Evolutionary conservation across 2,329 filamentous ascomycete species (phyloP).

Genomic region (Dothiorella sarmentorum): DNA sequence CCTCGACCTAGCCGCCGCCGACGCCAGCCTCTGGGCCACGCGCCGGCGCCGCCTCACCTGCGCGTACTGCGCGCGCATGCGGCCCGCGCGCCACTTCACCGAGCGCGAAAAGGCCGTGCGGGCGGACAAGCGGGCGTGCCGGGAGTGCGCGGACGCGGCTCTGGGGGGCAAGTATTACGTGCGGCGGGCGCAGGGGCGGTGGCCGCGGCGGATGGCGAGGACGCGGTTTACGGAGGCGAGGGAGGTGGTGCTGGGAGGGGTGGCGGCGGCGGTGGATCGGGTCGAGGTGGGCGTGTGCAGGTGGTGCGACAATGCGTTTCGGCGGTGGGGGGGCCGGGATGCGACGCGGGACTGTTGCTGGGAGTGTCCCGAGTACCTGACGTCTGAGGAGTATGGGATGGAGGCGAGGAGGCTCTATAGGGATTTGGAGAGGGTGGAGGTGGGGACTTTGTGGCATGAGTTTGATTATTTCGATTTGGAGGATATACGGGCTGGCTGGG

Average conservation of each 20-base stretch:
- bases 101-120: not conserved
- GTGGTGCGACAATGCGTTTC: not conserved
- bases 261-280: not conserved
- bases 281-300: no score
- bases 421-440: not conserved
- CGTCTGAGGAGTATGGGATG: not conserved
- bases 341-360: no score
- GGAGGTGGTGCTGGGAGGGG: not conserved
- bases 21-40: not conserved
- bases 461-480: no score
- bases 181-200: no score
- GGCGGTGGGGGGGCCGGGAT: not conserved
- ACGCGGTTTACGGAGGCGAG: not conserved
- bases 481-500: no score
- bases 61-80: not conserved
- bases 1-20: not conserved
- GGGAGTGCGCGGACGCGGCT: not conserved
- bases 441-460: not conserved
- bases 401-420: not conserved
- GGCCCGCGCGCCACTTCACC: not conserved
- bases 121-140: not conserved
- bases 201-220: not conserved
- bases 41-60: not conserved
- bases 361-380: not conserved
- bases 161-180: no score